Conservation (phyloP, 805 yeast species). For the Myxozyma geophila region DNA sequence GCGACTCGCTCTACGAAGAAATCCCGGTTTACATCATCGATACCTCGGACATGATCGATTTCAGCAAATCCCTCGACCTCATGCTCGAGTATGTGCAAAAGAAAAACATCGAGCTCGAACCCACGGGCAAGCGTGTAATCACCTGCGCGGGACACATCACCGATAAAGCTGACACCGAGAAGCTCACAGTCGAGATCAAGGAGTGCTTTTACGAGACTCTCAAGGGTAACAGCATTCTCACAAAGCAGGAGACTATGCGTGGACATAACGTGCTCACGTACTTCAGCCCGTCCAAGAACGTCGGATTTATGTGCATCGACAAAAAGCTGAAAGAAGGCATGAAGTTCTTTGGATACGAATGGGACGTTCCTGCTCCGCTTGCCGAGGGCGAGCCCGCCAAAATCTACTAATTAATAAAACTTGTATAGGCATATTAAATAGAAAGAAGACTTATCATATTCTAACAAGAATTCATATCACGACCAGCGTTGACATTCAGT, state of each 20-base stretch:
- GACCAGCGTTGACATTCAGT: background rate
- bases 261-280: constrained; percentile 25
- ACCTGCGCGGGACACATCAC: constrained; percentile 37
- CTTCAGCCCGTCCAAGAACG: constrained; percentile 28
- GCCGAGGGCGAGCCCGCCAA: constrained; percentile 7
- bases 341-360: constrained; percentile 30
- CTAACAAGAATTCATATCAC: background rate
- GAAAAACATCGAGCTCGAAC: constrained; percentile 28
- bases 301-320: constrained; percentile 36
- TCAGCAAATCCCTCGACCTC: constrained; percentile 22
- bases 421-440: too few relatives aligned
- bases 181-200: constrained; percentile 24
- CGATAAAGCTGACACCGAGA: constrained; percentile 32
- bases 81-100: constrained; percentile 26
- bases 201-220: constrained; percentile 33
- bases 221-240: constrained; percentile 27
- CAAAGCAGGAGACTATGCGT: constrained; percentile 28
- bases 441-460: background rate
- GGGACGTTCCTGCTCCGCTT: constrained; percentile 29
- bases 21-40: constrained; percentile 37
- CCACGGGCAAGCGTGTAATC: constrained; percentile 28
- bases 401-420: background rate
- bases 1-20: constrained; percentile 35
- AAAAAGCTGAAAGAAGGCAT: constrained; percentile 33
- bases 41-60: constrained; percentile 34